Evolutionary conservation across 768 basidiomycete species (phyloP).

Genomic region (Tephrocybe sp.): DNA sequence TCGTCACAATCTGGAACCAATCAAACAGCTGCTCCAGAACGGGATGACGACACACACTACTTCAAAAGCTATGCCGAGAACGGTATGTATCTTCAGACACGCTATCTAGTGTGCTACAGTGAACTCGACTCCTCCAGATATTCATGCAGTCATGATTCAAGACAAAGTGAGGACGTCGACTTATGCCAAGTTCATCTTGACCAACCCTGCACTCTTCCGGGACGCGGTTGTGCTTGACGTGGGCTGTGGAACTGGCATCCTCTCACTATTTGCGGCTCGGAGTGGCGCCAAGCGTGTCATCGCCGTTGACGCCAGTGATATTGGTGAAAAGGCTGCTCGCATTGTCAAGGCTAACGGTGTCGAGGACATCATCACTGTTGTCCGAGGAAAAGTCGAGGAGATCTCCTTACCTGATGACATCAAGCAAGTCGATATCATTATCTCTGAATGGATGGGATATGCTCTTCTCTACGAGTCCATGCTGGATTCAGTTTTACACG

Average conservation of each 20-base stretch:
- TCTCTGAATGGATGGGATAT: slow-evolving; percentile 99
- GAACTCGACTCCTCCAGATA: slow-evolving; percentile 50
- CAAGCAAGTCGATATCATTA: slow-evolving; percentile 85
- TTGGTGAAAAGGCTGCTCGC: slow-evolving; percentile 71
- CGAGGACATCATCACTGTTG: slow-evolving; percentile 76
- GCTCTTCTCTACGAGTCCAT: slow-evolving; percentile 92
- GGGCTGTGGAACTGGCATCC: slow-evolving; percentile 93
- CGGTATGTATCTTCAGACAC: slow-evolving; percentile 43
- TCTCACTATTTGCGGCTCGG: slow-evolving; percentile 86
- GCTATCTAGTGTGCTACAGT: background rate
- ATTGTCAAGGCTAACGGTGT: slow-evolving; percentile 78
- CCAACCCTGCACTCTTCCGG: slow-evolving; percentile 75
- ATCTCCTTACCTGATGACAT: slow-evolving; percentile 71
- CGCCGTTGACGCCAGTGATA: slow-evolving; percentile 87
- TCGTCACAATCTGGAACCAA: slow-evolving; percentile 31
- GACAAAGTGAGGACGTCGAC: slow-evolving; percentile 92
- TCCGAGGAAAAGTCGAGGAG: slow-evolving; percentile 89
- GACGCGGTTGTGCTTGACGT: slow-evolving; percentile 91
- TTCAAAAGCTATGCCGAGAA: slow-evolving; percentile 89
- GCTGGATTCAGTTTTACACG: slow-evolving; percentile 91
- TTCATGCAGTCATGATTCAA: slow-evolving; percentile 95
- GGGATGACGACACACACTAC: slow-evolving; percentile 93
- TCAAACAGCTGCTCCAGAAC: slow-evolving; percentile 27
- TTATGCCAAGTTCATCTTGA: slow-evolving; percentile 88
- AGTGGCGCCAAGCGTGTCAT: slow-evolving; percentile 89